Conservation (phyloP, 495 filamentous ascomycete species). For the Penicillium simplicissimum region DNA sequence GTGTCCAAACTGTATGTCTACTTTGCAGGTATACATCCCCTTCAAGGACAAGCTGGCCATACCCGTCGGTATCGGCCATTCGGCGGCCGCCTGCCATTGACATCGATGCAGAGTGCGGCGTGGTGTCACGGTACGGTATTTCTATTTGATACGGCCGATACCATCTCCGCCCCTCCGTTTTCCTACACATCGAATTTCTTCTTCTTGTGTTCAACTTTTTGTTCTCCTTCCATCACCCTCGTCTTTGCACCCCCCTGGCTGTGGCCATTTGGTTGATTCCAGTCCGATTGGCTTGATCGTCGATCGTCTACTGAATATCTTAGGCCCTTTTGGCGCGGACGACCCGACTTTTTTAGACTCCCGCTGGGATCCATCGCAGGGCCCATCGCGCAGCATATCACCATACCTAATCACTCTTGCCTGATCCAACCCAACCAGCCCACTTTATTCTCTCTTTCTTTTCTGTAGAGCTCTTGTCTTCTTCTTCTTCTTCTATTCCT, state of each 20-base stretch:
- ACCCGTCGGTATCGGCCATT: conserved; percentile 1
- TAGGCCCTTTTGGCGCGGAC: conserved; percentile 13
- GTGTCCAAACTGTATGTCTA: neutral
- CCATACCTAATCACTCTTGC: conserved; percentile 12
- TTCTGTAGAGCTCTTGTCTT: neutral
- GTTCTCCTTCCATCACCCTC: conserved; percentile 6
- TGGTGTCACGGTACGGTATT: conserved; percentile 18
- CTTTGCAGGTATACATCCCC: neutral
- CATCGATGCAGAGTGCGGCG: neutral
- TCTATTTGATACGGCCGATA: conserved; percentile 1
- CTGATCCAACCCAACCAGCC: conserved; percentile 14
- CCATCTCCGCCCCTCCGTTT: conserved; percentile 20
- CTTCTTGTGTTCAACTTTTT: conserved; percentile 1
- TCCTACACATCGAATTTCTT: conserved; percentile 29
- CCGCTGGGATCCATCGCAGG: conserved; percentile 33
- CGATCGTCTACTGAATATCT: conserved; percentile 6
- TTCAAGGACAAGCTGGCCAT: neutral
- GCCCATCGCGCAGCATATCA: conserved; percentile 21
- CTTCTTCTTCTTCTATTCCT: neutral
- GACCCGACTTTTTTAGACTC: conserved; percentile 28
- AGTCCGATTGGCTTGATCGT: conserved; percentile 23
- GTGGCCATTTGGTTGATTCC: conserved; percentile 1
- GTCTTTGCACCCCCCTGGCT: conserved; percentile 1
- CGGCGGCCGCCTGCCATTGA: neutral
- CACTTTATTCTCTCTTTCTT: conserved; percentile 4